These are phyloP conservation scores for Casuarina equisetifolia DNA, from an alignment of 306 rosid species.

Conservation along the genomic window DNA sequence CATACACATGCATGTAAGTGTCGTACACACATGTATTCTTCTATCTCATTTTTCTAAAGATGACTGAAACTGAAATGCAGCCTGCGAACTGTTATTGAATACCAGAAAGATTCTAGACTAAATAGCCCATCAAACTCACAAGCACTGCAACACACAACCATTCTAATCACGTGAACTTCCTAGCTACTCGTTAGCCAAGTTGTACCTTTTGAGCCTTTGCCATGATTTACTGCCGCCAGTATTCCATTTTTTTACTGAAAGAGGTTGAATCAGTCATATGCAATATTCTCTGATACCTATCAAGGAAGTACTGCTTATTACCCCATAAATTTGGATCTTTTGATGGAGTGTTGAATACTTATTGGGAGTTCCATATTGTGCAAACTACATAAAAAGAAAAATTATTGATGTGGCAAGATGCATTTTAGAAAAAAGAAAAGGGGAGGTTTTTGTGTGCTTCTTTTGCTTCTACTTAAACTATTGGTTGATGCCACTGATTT, in stretches of 20 bases:
- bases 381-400: not conserved
- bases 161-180: not conserved
- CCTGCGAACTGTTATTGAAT: not conserved
- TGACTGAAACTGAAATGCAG: not conserved
- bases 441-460: no score
- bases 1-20: not conserved
- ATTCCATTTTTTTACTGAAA: not conserved
- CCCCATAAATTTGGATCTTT: not conserved
- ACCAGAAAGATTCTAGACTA: not conserved
- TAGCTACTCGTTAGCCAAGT: not conserved
- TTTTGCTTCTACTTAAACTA: no score
- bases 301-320: not conserved
- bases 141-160: not conserved
- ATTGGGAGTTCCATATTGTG: not conserved
- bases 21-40: not conserved
- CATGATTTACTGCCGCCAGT: not conserved
- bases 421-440: no score
- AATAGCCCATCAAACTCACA: not conserved
- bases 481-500: conserved; percentile 2
- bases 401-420: not conserved
- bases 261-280: not conserved
- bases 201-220: not conserved
- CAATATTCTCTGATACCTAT: not conserved
- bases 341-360: not conserved
- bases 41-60: not conserved